A percentile compares a stretch with the other conserved stretches of the same genome.
Conservation (phyloP, 306 rosid genomes). For the Ammopiptanthus mongolicus region DNA sequence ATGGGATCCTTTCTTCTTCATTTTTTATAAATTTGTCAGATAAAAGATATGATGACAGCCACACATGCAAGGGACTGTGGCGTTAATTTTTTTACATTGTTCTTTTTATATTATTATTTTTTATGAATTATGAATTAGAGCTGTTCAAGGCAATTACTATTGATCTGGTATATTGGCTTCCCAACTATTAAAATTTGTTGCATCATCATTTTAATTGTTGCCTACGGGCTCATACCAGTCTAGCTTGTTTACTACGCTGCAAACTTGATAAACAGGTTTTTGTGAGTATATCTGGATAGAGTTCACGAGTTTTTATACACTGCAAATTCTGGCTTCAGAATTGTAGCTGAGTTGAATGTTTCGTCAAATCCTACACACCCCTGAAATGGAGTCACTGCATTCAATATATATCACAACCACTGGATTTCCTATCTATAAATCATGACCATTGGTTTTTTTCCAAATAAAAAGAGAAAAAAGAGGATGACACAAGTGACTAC, state of each 20-base stretch:
- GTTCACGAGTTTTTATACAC: not conserved
- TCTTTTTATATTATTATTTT: not conserved
- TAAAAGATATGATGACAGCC: not conserved
- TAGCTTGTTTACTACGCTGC: not conserved
- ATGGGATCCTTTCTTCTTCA: not conserved
- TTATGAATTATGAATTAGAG: not conserved
- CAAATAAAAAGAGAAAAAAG: too few species aligned
- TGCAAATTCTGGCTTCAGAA: not conserved
- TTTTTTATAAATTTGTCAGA: not conserved
- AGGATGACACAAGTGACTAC: too few species aligned
- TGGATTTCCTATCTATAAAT: too few species aligned
- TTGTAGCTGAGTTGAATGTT: not conserved
- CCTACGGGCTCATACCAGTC: not conserved
- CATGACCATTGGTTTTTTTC: too few species aligned
- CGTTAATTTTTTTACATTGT: not conserved
- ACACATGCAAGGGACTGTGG: not conserved
- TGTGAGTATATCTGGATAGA: not conserved
- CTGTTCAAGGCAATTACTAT: not conserved
- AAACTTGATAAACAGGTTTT: not conserved
- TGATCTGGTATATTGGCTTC: not conserved
- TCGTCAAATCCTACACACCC: not conserved
- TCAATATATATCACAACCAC: too few species aligned
- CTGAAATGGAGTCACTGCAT: too few species aligned
- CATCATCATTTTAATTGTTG: not conserved
- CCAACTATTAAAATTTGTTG: not conserved